phyloP scores from a whole-genome alignment of 2,329 filamentous ascomycete genomes.

The Cladorrhinum sp. region DNA sequence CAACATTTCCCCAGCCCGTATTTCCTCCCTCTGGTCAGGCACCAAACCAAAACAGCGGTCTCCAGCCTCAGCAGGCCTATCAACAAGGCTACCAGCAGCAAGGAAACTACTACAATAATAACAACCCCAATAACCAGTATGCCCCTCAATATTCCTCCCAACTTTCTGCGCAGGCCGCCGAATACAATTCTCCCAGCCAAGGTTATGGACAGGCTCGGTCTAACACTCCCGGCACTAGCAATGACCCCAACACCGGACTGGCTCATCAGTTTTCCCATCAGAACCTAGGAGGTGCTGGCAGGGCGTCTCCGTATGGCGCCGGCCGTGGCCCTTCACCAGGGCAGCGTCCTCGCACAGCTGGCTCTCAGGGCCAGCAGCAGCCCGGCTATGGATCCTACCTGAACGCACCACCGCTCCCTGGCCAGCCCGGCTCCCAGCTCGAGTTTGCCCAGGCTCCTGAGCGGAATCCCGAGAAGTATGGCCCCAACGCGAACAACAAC shows the following conservation, averaged over 20 bases:
- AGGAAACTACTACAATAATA: conserved; percentile 21
- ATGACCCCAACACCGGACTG: conserved; percentile 84
- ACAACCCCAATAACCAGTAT: conserved; percentile 20
- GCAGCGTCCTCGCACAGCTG: conserved; percentile 81
- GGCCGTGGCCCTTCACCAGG: conserved; percentile 65
- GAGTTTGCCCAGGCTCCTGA: conserved; percentile 79
- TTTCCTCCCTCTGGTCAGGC: conserved; percentile 44
- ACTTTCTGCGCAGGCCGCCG: conserved; percentile 38
- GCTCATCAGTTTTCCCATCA: conserved; percentile 97
- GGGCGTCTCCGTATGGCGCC: conserved; percentile 63
- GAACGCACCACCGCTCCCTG: conserved; percentile 66
- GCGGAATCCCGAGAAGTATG: conserved; percentile 79
- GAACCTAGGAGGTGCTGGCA: conserved; percentile 74
- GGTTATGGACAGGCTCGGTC: conserved; percentile 46
- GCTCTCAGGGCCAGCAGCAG: conserved; percentile 60
- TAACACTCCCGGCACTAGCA: conserved; percentile 58
- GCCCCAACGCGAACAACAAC: conserved; percentile 62
- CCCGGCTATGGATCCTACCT: conserved; percentile 62
- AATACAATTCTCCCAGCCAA: conserved; percentile 34
- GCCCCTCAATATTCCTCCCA: conserved; percentile 27
- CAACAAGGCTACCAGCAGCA: conserved; percentile 29
- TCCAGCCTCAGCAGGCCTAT: conserved; percentile 44
- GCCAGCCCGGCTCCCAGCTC: conserved; percentile 52
- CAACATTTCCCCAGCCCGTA: conserved; percentile 92
- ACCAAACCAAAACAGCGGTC: conserved; percentile 41